Conservation (phyloP, 2,329 filamentous ascomycete genomes). For the Colletotrichum plurivorum region DNA sequence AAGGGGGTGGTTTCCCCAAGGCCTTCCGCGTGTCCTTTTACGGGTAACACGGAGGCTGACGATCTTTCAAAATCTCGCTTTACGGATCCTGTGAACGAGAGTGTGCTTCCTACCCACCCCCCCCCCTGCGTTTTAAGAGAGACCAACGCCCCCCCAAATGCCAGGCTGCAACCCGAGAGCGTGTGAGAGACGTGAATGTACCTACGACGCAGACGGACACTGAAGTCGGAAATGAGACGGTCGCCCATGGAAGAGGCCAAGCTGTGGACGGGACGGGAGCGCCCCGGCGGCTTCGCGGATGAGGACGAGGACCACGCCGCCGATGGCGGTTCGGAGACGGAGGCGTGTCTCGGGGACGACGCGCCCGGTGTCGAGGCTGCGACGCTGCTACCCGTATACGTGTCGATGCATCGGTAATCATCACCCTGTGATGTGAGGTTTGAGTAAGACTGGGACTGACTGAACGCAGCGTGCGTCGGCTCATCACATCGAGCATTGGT, state of each 20-base stretch:
- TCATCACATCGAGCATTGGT: constrained; percentile 38
- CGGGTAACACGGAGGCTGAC: background rate
- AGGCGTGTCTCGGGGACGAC: constrained; percentile 33
- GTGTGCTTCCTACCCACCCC: background rate
- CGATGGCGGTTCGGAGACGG: constrained; percentile 34
- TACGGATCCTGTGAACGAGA: too few relatives aligned
- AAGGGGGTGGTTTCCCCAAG: constrained; percentile 2
- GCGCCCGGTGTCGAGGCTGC: background rate
- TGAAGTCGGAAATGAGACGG: constrained; percentile 29
- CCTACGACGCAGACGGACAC: constrained; percentile 32
- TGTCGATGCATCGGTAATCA: constrained; percentile 39
- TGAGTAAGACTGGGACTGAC: constrained; percentile 2
- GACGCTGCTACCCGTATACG: constrained; percentile 22
- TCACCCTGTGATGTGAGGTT: background rate
- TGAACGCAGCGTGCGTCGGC: constrained; percentile 26
- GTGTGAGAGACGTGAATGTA: constrained; percentile 35
- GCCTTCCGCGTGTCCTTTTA: constrained; percentile 9
- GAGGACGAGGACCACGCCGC: constrained; percentile 24
- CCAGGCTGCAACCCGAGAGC: background rate
- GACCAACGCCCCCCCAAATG: background rate
- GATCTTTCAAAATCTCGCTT: background rate
- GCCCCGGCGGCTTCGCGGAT: constrained; percentile 1
- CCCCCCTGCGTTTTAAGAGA: background rate
- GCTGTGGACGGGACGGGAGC: constrained; percentile 26
- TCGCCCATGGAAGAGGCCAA: constrained; percentile 32